Conservation (phyloP, 2,329 filamentous ascomycete genomes). For the Myriosclerotinia duriaeana region DNA sequence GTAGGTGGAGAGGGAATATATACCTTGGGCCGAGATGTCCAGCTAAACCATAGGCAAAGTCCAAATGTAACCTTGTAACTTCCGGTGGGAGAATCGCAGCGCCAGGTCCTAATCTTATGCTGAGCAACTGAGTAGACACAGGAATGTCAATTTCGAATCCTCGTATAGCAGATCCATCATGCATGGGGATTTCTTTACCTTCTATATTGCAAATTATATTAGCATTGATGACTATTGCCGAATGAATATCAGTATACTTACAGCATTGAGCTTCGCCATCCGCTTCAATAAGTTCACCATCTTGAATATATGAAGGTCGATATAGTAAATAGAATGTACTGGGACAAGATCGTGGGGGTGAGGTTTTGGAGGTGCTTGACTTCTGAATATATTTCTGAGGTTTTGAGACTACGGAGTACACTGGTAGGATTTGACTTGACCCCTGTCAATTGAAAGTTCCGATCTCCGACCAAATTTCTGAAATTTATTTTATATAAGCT, state of each 20-base stretch:
- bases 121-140: conserved; percentile 58
- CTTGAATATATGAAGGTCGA: conserved; percentile 30
- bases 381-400: conserved; percentile 25
- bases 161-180: not conserved
- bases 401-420: conserved; percentile 21
- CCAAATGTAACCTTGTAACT: conserved; percentile 72
- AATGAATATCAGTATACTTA: conserved; percentile 48
- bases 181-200: conserved; percentile 43
- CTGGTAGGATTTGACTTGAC: conserved; percentile 13
- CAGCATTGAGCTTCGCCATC: conserved; percentile 71
- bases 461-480: conserved; percentile 22
- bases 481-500: not conserved
- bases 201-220: conserved; percentile 40
- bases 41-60: conserved; percentile 62
- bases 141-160: conserved; percentile 30
- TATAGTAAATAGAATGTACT: conserved; percentile 1
- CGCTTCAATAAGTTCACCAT: conserved; percentile 64
- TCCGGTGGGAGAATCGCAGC: conserved; percentile 77
- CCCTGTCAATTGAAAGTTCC: conserved; percentile 19
- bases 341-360: conserved; percentile 19
- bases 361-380: conserved; percentile 7
- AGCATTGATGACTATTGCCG: conserved; percentile 25
- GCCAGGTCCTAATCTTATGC: conserved; percentile 76
- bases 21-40: conserved; percentile 76
- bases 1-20: conserved; percentile 1